These are phyloP conservation scores for Macrophomina pseudophaseolina DNA, from an alignment of 2,329 filamentous ascomycete genomes.

Conservation along the genomic window DNA sequence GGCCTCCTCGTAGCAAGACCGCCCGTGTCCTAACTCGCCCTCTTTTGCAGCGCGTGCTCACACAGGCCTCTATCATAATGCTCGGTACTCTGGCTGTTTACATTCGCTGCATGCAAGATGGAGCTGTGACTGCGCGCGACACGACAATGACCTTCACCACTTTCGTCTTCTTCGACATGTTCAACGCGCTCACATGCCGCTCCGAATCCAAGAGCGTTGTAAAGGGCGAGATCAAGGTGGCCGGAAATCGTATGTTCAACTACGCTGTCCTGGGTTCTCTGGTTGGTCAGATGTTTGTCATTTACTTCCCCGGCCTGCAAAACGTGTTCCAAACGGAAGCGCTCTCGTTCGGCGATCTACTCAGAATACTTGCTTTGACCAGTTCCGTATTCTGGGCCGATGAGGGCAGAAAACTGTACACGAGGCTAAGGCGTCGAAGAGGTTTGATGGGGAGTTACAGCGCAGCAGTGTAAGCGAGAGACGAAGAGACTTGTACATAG, in stretches of 20 bases:
- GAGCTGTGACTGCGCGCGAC: slow-evolving; percentile 85
- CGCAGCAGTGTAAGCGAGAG: slow-evolving; percentile 40
- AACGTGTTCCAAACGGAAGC: slow-evolving; percentile 95
- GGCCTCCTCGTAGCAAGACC: slow-evolving; percentile 82
- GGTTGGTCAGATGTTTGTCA: slow-evolving; percentile 84
- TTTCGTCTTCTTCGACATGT: slow-evolving; percentile 99
- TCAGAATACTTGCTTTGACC: slow-evolving; percentile 74
- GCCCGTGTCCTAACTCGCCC: slow-evolving; percentile 89
- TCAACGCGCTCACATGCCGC: slow-evolving; percentile 93
- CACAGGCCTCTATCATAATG: slow-evolving; percentile 89
- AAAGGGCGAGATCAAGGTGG: slow-evolving; percentile 79
- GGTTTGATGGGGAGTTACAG: slow-evolving; percentile 42
- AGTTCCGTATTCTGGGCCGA: slow-evolving; percentile 96
- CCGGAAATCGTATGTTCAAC: slow-evolving; percentile 89
- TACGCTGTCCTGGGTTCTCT: slow-evolving; percentile 89
- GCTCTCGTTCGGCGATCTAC: slow-evolving; percentile 73
- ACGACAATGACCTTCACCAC: slow-evolving; percentile 99
- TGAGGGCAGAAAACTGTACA: slow-evolving; percentile 76
- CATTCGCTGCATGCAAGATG: slow-evolving; percentile 87
- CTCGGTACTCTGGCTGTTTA: slow-evolving; percentile 90
- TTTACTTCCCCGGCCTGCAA: slow-evolving; percentile 94
- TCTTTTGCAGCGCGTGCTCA: slow-evolving; percentile 83
- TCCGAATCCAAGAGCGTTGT: slow-evolving; percentile 90
- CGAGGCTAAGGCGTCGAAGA: slow-evolving; percentile 49
- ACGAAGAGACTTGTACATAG: not conserved